These are phyloP conservation scores for Selenicereus undatus DNA, from an alignment of 148 eudicot genomes.

Conservation along the genomic window DNA sequence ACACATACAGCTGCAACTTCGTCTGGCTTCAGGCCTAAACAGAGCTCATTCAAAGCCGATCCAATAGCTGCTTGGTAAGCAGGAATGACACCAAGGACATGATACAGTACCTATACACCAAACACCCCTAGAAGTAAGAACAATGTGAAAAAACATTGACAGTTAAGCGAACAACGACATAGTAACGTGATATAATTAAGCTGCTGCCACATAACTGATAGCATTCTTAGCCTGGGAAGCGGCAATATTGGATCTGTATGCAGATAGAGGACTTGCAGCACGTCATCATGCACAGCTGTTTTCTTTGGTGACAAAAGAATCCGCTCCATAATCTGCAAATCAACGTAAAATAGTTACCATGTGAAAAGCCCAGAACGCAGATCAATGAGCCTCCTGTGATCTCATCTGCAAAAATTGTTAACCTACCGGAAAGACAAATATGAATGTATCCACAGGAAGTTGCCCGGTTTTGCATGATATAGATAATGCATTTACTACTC, in stretches of 20 bases:
- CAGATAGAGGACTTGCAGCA: constrained; percentile 70
- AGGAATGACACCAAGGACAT: constrained; percentile 87
- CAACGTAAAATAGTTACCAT: background rate
- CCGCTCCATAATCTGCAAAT: constrained; percentile 74
- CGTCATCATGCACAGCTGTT: constrained; percentile 84
- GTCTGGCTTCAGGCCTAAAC: constrained; percentile 77
- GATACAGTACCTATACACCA: constrained; percentile 80
- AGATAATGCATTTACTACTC: constrained; percentile 64
- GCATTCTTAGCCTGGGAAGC: constrained; percentile 88
- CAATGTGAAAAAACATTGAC: constrained; percentile 11
- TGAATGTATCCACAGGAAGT: constrained; percentile 90
- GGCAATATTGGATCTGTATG: constrained; percentile 94
- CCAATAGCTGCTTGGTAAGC: constrained; percentile 76
- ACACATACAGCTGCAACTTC: constrained; percentile 82
- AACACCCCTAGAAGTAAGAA: constrained; percentile 12
- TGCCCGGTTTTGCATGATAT: constrained; percentile 81
- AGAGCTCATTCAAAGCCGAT: constrained; percentile 90
- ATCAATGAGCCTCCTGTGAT: background rate
- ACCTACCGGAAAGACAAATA: constrained; percentile 79
- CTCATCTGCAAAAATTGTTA: constrained; percentile 5
- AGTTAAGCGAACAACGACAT: background rate
- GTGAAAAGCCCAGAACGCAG: background rate
- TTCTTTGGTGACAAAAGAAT: constrained; percentile 81
- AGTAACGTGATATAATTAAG: constrained; percentile 6
- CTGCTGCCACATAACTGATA: constrained; percentile 58